These are phyloP conservation scores for Termitomyces sp. DNA, from an alignment of 1,284 basidiomycete genomes.

Conservation along the genomic window DNA sequence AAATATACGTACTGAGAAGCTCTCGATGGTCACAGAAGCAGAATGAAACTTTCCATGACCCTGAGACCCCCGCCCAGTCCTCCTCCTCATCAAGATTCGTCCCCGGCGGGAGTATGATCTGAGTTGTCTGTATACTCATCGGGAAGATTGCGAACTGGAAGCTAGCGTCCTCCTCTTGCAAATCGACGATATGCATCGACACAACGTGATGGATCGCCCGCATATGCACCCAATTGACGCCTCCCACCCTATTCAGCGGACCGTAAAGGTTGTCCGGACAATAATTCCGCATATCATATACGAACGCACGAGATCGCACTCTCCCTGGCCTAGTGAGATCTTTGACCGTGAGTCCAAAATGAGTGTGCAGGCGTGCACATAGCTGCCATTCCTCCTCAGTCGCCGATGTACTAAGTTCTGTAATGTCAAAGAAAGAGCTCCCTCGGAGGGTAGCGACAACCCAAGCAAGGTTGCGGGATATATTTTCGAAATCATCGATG, in stretches of 20 bases:
- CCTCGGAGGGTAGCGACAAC: conserved; percentile 38
- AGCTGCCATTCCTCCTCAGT: conserved; percentile 38
- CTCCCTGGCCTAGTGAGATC: conserved; percentile 33
- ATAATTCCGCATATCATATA: conserved; percentile 60
- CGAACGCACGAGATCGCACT: conserved; percentile 44
- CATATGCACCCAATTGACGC: conserved; percentile 60
- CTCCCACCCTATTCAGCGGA: conserved; percentile 44
- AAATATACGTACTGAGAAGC: conserved; percentile 45
- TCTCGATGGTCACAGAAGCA: conserved; percentile 66
- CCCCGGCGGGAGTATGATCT: conserved; percentile 40
- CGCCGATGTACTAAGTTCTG: conserved; percentile 17
- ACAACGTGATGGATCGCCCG: conserved; percentile 53
- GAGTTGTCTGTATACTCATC: conserved; percentile 51
- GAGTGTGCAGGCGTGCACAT: conserved; percentile 46
- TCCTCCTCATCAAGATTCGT: conserved; percentile 36
- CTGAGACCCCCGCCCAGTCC: conserved; percentile 65
- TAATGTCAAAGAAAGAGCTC: conserved; percentile 40
- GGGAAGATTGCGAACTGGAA: conserved; percentile 39
- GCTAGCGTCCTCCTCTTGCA: conserved; percentile 26
- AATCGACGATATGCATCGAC: conserved; percentile 45
- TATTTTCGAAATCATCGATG: conserved; percentile 22
- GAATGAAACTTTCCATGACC: conserved; percentile 57
- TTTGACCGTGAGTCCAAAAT: conserved; percentile 46
- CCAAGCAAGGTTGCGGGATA: conserved; percentile 52
- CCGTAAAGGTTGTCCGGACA: conserved; percentile 47